Evolutionary conservation across 148 eudicot genomes (phyloP).

Genomic region (Chenopodium album): DNA sequence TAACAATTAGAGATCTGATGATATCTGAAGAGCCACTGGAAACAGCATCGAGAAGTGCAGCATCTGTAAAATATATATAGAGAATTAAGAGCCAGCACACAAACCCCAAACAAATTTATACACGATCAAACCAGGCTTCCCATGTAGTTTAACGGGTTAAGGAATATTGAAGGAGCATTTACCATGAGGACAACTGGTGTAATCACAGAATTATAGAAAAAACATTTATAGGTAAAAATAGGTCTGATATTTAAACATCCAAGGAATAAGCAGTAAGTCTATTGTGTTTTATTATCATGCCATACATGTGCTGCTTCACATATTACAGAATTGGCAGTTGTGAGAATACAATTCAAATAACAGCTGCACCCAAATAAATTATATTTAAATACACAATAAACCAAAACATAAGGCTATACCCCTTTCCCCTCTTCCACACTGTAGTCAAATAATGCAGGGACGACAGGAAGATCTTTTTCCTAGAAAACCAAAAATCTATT

Average conservation of each 20-base stretch:
- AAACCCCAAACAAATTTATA: constrained; percentile 12
- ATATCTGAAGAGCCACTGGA: constrained; percentile 66
- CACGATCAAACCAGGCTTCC: background rate
- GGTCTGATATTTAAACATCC: background rate
- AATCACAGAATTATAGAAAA: background rate
- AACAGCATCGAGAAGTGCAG: constrained; percentile 65
- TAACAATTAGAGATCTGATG: constrained; percentile 68
- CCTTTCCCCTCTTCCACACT: background rate
- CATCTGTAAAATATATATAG: constrained; percentile 48
- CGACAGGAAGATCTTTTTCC: background rate
- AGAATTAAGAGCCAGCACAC: constrained; percentile 20
- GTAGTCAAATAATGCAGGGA: background rate
- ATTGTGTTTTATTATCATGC: constrained; percentile 1
- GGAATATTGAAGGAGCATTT: background rate
- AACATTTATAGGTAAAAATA: no score
- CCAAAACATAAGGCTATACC: background rate
- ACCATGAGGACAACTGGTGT: background rate
- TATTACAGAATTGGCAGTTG: background rate
- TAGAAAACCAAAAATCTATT: background rate
- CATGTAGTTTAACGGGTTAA: background rate
- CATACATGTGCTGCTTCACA: background rate
- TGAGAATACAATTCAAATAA: background rate
- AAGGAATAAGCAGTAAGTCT: background rate
- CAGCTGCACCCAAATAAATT: background rate
- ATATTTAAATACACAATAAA: background rate